Evolutionary conservation across 176 grass and related monocot genomes (phyloP), one percentile per base, ranked within the genome.

Genomic region (Raddia guianensis): DNA sequence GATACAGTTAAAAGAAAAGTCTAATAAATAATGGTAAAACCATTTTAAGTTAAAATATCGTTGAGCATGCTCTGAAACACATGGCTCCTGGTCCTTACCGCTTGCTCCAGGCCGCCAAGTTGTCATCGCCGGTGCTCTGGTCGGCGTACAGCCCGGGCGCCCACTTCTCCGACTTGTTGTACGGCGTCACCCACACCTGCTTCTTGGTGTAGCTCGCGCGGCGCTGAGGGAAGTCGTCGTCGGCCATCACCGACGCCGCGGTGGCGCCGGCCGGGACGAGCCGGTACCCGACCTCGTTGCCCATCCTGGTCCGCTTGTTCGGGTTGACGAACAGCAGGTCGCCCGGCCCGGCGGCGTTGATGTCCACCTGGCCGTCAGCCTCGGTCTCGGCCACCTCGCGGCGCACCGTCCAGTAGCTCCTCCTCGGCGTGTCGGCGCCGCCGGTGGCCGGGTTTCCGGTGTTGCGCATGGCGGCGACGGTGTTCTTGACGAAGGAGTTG

Each of bases 111-210:
- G 48, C 50, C 0, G 87, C 85, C 37, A 97, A 79, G 42, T 78
- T 84, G 37, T 97, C 94, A 35, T 78, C 83, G 9, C 94, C 94
- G 63, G 54, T 80, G 81, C 94, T 94, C 87, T 92, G 79, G 81
- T 97, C 91, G 47, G 85, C 70, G 66, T 92, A 97, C 64, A 90
- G 80, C 54, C 94, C 94, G 0, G 87, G 4, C 18, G 91, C 89
- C 94, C 94, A 97, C 85, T 87, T 97, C 89, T 94, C 91, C 19
- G 77, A 50, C 66, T 57, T 87, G 51, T 54, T 75, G 81, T 97
- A 92, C 46, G 91, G 89, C 42, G 91, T 97, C 64, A 97, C 90
- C 87, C 89, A 59, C 68, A 94, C 83, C 65, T 94, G 94, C 80
- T 77, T 94, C 86, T 87, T 94, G 51, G 11, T 85, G 79, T 97